Base-by-base conservation (phyloP, 1,284 basidiomycete genomes). In the Apiotrichum veenhuisii region DNA sequence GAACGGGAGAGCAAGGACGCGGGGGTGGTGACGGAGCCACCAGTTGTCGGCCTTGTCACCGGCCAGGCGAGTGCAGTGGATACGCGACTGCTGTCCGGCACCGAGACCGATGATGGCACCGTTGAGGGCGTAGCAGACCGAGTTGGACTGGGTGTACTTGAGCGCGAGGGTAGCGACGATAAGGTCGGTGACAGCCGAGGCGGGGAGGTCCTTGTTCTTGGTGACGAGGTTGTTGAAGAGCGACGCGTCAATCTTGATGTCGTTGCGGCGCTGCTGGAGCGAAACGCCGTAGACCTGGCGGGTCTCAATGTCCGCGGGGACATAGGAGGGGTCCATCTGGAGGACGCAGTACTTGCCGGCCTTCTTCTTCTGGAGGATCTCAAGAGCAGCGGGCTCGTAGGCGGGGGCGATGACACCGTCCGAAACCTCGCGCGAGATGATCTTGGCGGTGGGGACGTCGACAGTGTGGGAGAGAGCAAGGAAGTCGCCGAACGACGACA, bases 91-190 rank as follows among this genome's bases (percentile, higher is more conserved):
- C 76, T 98, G 95, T 17, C 96, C 95, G 0, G 96, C 96, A 51
- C 95, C 95, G 50, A 98, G 87, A 55, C 96, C 96, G 69, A 99
- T 85, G 73, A 97, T 88, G 34, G 92, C 86, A 37, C 95, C 96
- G 72, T 87, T 87, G 69, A 88, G 87, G 2, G 95, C 92, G 77
- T 98, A 99, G 50, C 94, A 90, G 52, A 99, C 96, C 65, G 90
- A 94, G 83, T 98, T 98, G 59, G 94, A 98, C 77, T 98, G 96
- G 0, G 95, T 99, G 82, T 98, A 98, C 78, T 98, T 99, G 71
- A 98, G 84, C 1, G 95, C 89, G 36, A 98, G 87, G 3, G 94
- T 98, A 20, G 96, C 96, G 54, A 96, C 89, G 65, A 93, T 90
- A 56, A 97, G 80, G 75, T 96, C 93, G 26, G 84, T 89, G 54